Evolutionary conservation across 352 stramenopile species (phyloP).

Genomic region (Globisporangium cylindrosporum): DNA sequence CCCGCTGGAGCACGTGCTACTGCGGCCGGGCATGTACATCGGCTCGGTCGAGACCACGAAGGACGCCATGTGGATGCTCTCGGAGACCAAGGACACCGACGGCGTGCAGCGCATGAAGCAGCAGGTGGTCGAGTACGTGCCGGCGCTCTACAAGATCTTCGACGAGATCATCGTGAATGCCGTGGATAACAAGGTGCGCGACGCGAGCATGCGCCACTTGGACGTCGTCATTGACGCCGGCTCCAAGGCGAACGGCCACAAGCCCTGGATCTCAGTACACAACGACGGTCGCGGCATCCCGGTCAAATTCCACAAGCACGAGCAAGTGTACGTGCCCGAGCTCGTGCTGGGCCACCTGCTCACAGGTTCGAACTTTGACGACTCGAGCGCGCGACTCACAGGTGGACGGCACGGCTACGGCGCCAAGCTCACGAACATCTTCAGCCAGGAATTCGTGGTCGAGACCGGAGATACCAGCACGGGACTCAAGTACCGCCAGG

Average conservation of each 20-base stretch:
- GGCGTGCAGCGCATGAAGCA: constrained; percentile 58
- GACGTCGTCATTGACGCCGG: constrained; percentile 72
- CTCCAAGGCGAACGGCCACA: constrained; percentile 49
- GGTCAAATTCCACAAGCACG: constrained; percentile 95
- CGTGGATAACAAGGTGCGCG: constrained; percentile 94
- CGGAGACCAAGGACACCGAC: constrained; percentile 29
- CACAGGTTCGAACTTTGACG: constrained; percentile 99
- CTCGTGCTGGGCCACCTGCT: constrained; percentile 98
- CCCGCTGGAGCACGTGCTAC: constrained; percentile 85
- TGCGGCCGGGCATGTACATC: constrained; percentile 92
- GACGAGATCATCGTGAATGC: constrained; percentile 99
- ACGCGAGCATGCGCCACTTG: constrained; percentile 70
- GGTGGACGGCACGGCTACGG: constrained; percentile 95
- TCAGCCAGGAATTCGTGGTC: constrained; percentile 98
- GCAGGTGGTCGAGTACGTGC: constrained; percentile 74
- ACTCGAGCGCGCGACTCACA: constrained; percentile 96
- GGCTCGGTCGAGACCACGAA: constrained; percentile 78
- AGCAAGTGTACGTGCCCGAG: constrained; percentile 97
- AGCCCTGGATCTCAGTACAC: constrained; percentile 93
- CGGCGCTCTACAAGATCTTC: constrained; percentile 98
- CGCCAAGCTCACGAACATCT: constrained; percentile 99
- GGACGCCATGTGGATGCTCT: constrained; percentile 80
- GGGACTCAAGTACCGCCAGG: constrained; percentile 86
- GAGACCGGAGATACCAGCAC: constrained; percentile 94
- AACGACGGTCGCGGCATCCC: constrained; percentile 99